Evolutionary conservation across 495 filamentous ascomycete species (phyloP), one percentile per base, ranked within the genome.

Genomic region (Penicillium atrosanguineum): DNA sequence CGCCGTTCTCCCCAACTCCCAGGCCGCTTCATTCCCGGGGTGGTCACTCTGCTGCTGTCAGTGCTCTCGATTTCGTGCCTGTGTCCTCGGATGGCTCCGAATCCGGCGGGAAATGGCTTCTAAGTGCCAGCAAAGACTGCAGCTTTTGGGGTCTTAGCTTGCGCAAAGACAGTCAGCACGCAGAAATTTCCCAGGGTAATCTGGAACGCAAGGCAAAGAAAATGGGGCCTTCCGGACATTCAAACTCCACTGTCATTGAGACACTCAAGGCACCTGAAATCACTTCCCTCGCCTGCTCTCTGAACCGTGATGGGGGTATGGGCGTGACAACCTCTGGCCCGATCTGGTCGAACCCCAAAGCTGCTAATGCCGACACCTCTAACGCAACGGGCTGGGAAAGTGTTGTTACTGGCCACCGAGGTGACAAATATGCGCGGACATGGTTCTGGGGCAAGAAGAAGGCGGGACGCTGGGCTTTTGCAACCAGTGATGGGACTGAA

Each of bases 361-460:
- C 54, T 21, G 77, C 80, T 19, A 75, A 69, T 50, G 84, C 83
- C 51, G 78, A 81, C 50, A 74, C 80, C 46, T 88, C 83, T 45
- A 83, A 81, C 39, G 82, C 81, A 61, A 94, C 91, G 3, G 94
- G 94, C 14, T 97, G 94, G 93, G 95, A 97, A 66, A 96, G 91
- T 62, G 83, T 99, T 15, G 80, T 99, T 1, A 99, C 94, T 11
- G 92, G 89, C n/a, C 94, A 99, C 69, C 82, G 83, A 56, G 83
- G 87, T 16, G 93, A 97, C 58, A 83, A 85, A 44, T 88, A 79
- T 60, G 94, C 89, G 36, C 80, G 94, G 38, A 96, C 92, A 20
- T 99, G 94, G 94, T 97, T 97, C 73, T 96, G 95, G 89, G 92
- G 92, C 15, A 84, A 90, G 55, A 96, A 92, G 63, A 84, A 87